Evolutionary conservation across 1,139 yeast genomes (phyloP).

Genomic region (Debaryomycetaceae sp.): DNA sequence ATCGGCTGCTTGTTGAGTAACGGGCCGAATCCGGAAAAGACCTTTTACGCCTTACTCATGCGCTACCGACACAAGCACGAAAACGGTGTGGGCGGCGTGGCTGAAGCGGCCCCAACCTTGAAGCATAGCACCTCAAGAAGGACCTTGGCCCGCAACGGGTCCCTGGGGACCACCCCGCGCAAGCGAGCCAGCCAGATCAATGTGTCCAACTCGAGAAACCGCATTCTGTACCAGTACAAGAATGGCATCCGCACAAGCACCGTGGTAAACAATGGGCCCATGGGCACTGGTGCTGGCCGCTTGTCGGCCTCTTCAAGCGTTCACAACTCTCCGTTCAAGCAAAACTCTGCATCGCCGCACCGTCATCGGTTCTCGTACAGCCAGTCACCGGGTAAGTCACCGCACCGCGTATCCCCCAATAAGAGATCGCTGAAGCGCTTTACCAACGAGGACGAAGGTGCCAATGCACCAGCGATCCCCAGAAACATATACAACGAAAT

Average conservation of each 20-base stretch:
- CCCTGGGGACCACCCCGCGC: conserved; percentile 29
- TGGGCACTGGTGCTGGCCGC: conserved; percentile 15
- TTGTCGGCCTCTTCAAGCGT: conserved; percentile 31
- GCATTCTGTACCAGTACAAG: conserved; percentile 50
- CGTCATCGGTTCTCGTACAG: conserved; percentile 15
- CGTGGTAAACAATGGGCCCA: conserved; percentile 6
- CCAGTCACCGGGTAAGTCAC: conserved; percentile 21
- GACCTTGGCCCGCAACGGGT: conserved; percentile 19
- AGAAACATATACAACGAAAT: conserved; percentile 46
- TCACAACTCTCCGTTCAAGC: conserved; percentile 27
- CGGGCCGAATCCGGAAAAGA: conserved; percentile 69
- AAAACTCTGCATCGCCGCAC: conserved; percentile 16
- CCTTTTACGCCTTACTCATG: conserved; percentile 63
- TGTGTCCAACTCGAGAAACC: conserved; percentile 52
- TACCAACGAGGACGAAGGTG: conserved; percentile 13
- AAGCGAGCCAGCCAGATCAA: conserved; percentile 49
- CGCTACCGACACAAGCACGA: conserved; percentile 51
- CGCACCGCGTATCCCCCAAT: conserved; percentile 13
- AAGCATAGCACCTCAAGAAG: conserved; percentile 17
- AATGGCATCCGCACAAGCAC: conserved; percentile 22
- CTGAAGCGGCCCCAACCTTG: conserved; percentile 12
- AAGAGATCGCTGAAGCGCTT: conserved; percentile 15
- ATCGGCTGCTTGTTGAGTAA: conserved; percentile 47
- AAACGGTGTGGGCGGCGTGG: conserved; percentile 14
- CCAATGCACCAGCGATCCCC: conserved; percentile 33